Evolutionary conservation across 345 rosid species (phyloP).

Genomic region (Brassica nigra): DNA sequence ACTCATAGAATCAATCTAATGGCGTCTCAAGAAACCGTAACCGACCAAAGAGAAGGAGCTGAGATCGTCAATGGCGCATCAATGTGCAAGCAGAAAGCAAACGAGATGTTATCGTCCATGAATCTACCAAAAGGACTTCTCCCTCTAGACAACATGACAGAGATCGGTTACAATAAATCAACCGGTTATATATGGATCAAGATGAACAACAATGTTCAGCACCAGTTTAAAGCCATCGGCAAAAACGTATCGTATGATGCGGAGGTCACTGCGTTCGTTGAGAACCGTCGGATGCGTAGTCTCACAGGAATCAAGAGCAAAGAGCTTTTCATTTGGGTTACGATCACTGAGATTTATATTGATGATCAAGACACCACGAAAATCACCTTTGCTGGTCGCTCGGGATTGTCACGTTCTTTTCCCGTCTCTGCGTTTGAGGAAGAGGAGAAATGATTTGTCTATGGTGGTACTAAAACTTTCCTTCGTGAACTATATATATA

Average conservation of each 20-base stretch:
- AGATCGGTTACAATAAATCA: conserved; percentile 53
- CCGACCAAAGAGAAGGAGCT: conserved; percentile 46
- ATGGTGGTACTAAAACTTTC: not conserved
- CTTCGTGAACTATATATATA: not conserved
- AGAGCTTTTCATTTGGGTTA: conserved; percentile 63
- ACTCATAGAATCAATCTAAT: conserved; percentile 13
- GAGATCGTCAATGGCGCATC: conserved; percentile 54
- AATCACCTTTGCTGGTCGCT: conserved; percentile 46
- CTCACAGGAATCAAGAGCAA: conserved; percentile 58
- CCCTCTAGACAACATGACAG: conserved; percentile 55
- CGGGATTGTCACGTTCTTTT: conserved; percentile 57
- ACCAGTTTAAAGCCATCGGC: conserved; percentile 47
- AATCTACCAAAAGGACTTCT: conserved; percentile 58
- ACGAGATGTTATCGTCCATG: conserved; percentile 47
- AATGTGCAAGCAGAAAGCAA: conserved; percentile 52
- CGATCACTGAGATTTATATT: conserved; percentile 54
- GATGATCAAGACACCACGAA: conserved; percentile 40
- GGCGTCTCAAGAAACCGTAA: conserved; percentile 37
- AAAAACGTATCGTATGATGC: conserved; percentile 52
- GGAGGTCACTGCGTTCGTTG: conserved; percentile 56
- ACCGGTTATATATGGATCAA: conserved; percentile 70
- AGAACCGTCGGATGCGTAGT: conserved; percentile 51
- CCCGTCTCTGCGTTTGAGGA: conserved; percentile 60
- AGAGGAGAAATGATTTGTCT: conserved; percentile 23
- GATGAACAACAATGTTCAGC: conserved; percentile 49